Percentiles rank a stretch among this genome's conserved stretches.
These are phyloP conservation scores for Ganoderma resinaceum DNA, from an alignment of 1,284 basidiomycete species.

Conservation along the genomic window DNA sequence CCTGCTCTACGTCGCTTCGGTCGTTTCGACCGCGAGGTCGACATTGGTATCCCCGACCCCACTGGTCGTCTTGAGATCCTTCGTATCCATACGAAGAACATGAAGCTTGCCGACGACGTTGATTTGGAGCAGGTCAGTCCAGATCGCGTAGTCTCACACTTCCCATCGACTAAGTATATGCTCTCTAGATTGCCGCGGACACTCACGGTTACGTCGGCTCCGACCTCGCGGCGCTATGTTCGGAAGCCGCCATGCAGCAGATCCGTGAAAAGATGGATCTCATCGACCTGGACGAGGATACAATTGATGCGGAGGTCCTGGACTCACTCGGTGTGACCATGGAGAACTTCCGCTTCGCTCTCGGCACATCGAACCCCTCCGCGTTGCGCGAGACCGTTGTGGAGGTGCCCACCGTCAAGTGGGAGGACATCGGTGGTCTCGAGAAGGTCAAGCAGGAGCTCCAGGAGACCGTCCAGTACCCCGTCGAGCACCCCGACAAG, in stretches of 20 bases:
- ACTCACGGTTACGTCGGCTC: constrained; percentile 99
- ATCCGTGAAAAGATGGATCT: constrained; percentile 99
- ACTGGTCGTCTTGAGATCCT: constrained; percentile 98
- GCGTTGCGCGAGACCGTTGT: constrained; percentile 96
- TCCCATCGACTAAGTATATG: not conserved
- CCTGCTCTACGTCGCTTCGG: constrained; percentile 98
- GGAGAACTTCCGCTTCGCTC: constrained; percentile 98
- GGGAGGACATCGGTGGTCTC: constrained; percentile 99
- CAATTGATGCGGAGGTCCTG: constrained; percentile 96
- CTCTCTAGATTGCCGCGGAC: constrained; percentile 88
- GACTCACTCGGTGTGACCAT: constrained; percentile 96
- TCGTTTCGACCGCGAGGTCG: constrained; percentile 98
- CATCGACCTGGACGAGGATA: constrained; percentile 93
- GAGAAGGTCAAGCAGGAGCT: constrained; percentile 99
- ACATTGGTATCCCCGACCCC: constrained; percentile 99
- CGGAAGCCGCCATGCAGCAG: constrained; percentile 98
- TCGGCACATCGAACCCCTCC: constrained; percentile 95
- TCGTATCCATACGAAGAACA: constrained; percentile 99
- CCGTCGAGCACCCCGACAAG: constrained; percentile 99
- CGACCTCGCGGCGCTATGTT: constrained; percentile 95
- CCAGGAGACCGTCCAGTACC: constrained; percentile 99
- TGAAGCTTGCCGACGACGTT: constrained; percentile 98
- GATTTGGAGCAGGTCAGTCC: constrained; percentile 88
- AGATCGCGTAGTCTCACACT: not conserved
- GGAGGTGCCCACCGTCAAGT: constrained; percentile 95